Base-by-base conservation (phyloP, 2,329 filamentous ascomycete species). In the Fusarium sp. region DNA sequence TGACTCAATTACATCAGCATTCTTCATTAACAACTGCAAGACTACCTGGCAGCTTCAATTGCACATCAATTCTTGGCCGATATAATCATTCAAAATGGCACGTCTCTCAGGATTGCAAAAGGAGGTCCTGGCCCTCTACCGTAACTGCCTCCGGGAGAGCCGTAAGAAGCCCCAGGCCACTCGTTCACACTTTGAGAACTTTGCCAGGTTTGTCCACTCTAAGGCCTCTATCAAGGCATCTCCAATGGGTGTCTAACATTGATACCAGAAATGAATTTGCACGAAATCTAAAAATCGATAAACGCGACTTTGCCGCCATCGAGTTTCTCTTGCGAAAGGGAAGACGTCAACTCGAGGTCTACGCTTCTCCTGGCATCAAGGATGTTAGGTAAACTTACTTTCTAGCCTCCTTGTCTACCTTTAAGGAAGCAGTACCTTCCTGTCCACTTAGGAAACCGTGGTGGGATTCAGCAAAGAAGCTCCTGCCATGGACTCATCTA, bases 301-400 rank as follows among this genome's bases (percentile, higher is more conserved):
- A 94, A 83, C 94, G 94, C 76, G 94, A 98, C 79, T 98, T 98
- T 82, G 87, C 88, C 17, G 92, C 94, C 7, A 92, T 98, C 66
- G 95, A 98, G 82, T 96, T 94, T 81, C 85, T 97, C 36, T 80
- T 98, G 60, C 89, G 95, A 69, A 96, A 94, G 81, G 95, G 95
- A 24, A 88, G 90, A 44, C 89, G 94, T 51, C 94, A 98, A 80
- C 85, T 98, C 20, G 94, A 97, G 72, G 89, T 91, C 53, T 96
- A 96, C 83, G 90, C 92, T n/a, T 90, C 92, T 7, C 91, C 93
- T 29, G 92, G 92, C 4, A 95, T 97, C 77, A 94, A 91, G 78
- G 94, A 96, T 81, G 92, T 97, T 69, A 84, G 74, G 53, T 74
- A 75, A 40, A 49, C 31, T 14, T 22, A 20, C 22, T 36, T 31